These are phyloP conservation scores for Mycothermus thermophilus DNA, from an alignment of 495 filamentous ascomycete genomes.

Conservation along the genomic window DNA sequence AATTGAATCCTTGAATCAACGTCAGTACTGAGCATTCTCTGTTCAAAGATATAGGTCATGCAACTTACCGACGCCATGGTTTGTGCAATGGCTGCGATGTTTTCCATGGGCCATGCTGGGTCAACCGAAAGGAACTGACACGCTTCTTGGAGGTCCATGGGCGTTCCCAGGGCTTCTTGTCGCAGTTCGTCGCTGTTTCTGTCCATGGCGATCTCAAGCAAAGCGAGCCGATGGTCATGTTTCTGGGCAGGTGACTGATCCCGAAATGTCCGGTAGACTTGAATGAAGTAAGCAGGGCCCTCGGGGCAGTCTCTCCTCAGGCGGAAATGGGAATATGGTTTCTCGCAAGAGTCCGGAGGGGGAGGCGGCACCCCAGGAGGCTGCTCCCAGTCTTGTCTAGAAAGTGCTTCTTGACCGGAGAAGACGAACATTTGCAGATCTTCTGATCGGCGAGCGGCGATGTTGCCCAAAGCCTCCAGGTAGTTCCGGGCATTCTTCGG, in stretches of 20 bases:
- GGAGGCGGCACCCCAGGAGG: too few species aligned
- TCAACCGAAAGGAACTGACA: constrained; percentile 7
- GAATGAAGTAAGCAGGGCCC: constrained; percentile 4
- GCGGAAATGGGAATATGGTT: constrained; percentile 13
- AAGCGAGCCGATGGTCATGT: constrained; percentile 7
- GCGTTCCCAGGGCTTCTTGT: constrained; percentile 3
- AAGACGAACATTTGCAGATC: constrained; percentile 16
- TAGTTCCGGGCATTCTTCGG: constrained; percentile 7
- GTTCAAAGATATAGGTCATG: too few species aligned
- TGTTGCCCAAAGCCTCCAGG: constrained; percentile 9
- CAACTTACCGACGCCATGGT: constrained; percentile 5
- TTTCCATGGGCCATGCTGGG: constrained; percentile 10
- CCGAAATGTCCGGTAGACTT: constrained; percentile 11
- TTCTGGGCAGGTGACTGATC: constrained; percentile 14
- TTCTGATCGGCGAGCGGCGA: constrained; percentile 8
- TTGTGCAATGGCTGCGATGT: constrained; percentile 10
- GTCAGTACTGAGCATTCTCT: too few species aligned
- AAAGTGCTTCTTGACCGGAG: constrained; percentile 4
- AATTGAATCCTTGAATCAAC: too few species aligned
- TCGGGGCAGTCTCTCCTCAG: constrained; percentile 4
- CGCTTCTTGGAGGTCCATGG: constrained; percentile 12
- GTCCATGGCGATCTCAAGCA: constrained; percentile 16
- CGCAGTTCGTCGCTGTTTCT: constrained; percentile 7
- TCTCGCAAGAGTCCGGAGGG: too few species aligned
- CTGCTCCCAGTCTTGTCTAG: too few species aligned